Percentiles rank a stretch among this genome's conserved stretches.
Conservation (phyloP, 805 yeast species). For the Dipodascus albidus region DNA sequence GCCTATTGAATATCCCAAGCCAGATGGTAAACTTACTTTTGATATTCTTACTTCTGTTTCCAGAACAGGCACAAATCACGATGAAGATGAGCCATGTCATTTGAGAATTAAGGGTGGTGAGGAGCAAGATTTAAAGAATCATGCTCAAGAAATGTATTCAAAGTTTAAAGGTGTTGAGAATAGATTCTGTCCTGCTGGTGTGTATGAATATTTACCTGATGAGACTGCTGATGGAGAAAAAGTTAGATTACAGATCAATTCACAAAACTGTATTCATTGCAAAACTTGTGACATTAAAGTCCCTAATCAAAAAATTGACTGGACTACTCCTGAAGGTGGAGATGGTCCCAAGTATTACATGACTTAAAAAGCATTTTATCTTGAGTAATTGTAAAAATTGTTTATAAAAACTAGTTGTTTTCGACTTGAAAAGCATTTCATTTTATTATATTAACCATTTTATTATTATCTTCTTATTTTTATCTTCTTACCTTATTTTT, state of each 20-base stretch:
- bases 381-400: neutral
- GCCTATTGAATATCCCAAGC: conserved; percentile 86
- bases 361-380: conserved; percentile 40
- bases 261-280: conserved; percentile 97
- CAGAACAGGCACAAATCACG: conserved; percentile 92
- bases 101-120: conserved; percentile 37
- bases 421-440: neutral
- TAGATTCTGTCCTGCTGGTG: conserved; percentile 97
- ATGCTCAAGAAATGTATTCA: conserved; percentile 60
- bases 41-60: conserved; percentile 92
- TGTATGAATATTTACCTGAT: conserved; percentile 83
- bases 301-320: conserved; percentile 85
- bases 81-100: conserved; percentile 89
- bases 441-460: too few species aligned
- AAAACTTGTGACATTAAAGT: conserved; percentile 97
- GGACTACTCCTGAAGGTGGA: conserved; percentile 99
- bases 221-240: conserved; percentile 36
- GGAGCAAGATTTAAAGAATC: conserved; percentile 35
- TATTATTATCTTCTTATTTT: too few species aligned
- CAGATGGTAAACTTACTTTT: conserved; percentile 86
- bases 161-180: conserved; percentile 79
- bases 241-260: conserved; percentile 82
- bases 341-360: conserved; percentile 95
- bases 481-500: neutral
- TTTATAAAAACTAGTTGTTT: neutral